Evolutionary conservation across 805 yeast genomes (phyloP).

Genomic region (Saturnispora gosingensis): DNA sequence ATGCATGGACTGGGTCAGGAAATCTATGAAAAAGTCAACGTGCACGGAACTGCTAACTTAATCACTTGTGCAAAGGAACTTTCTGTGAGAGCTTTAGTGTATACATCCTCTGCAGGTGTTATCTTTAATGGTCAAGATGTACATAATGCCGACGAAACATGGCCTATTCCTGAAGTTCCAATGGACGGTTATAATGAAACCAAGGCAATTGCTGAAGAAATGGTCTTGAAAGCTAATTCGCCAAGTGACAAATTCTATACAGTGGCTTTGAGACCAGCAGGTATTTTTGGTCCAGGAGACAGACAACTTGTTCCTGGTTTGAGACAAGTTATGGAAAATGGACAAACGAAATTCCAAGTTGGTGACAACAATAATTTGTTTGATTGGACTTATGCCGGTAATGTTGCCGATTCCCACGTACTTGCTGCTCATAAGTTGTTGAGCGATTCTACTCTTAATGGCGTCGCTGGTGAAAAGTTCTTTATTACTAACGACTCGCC

Average conservation of each 20-base stretch:
- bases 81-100: constrained; percentile 60
- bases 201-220: constrained; percentile 81
- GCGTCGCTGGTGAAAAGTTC: constrained; percentile 77
- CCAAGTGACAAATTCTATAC: constrained; percentile 52
- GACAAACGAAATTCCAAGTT: constrained; percentile 86
- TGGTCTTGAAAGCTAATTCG: constrained; percentile 68
- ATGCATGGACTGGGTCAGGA: constrained; percentile 80
- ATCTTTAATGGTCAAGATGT: constrained; percentile 92
- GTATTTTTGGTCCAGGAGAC: constrained; percentile 98
- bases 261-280: constrained; percentile 91
- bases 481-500: constrained; percentile 93
- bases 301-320: constrained; percentile 93
- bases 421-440: constrained; percentile 76
- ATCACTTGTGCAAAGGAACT: constrained; percentile 50
- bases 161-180: constrained; percentile 86
- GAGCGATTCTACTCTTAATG: constrained; percentile 31
- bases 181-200: constrained; percentile 98
- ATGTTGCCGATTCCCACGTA: constrained; percentile 95
- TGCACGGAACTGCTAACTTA: constrained; percentile 75
- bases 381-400: constrained; percentile 98
- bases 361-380: constrained; percentile 92
- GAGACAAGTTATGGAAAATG: constrained; percentile 68
- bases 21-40: constrained; percentile 82
- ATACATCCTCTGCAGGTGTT: constrained; percentile 97
- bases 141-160: constrained; percentile 83